Conservation (phyloP, 176 grass and related monocot species). For the Alopecurus myosuroides region DNA sequence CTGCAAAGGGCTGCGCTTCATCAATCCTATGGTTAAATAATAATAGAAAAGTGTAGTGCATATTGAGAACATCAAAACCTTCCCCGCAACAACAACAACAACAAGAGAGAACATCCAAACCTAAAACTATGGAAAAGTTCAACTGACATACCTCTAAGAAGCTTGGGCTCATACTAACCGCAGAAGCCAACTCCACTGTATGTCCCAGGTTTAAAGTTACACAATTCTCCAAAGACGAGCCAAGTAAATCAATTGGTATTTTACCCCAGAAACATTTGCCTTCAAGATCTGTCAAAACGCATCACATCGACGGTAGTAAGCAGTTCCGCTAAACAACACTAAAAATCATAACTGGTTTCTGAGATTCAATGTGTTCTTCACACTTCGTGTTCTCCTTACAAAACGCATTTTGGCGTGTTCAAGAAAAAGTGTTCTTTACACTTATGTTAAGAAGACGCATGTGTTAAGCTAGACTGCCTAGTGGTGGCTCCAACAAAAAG, state of each 20-base stretch:
- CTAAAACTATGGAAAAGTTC: constrained; percentile 18
- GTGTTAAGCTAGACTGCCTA: background rate
- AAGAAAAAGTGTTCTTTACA: background rate
- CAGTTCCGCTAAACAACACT: constrained; percentile 24
- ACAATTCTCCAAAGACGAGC: constrained; percentile 79
- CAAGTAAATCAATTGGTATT: constrained; percentile 81
- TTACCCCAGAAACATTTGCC: constrained; percentile 87
- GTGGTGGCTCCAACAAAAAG: background rate
- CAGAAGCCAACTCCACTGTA: constrained; percentile 65
- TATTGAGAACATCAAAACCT: background rate
- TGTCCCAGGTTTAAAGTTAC: constrained; percentile 81
- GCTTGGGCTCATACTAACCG: constrained; percentile 66
- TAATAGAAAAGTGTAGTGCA: background rate
- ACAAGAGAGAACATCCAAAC: no score
- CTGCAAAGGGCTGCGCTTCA: background rate
- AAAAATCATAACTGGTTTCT: constrained; percentile 5
- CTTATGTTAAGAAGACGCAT: background rate
- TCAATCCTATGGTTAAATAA: background rate
- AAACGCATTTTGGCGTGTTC: background rate
- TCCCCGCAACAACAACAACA: no score
- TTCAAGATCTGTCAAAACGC: constrained; percentile 61
- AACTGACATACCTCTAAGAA: constrained; percentile 72
- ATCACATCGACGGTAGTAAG: constrained; percentile 16
- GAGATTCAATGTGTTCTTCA: background rate
- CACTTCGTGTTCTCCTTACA: background rate